Evolutionary conservation across 495 filamentous ascomycete genomes (phyloP).

Genomic region (Jackrogersella minutella): DNA sequence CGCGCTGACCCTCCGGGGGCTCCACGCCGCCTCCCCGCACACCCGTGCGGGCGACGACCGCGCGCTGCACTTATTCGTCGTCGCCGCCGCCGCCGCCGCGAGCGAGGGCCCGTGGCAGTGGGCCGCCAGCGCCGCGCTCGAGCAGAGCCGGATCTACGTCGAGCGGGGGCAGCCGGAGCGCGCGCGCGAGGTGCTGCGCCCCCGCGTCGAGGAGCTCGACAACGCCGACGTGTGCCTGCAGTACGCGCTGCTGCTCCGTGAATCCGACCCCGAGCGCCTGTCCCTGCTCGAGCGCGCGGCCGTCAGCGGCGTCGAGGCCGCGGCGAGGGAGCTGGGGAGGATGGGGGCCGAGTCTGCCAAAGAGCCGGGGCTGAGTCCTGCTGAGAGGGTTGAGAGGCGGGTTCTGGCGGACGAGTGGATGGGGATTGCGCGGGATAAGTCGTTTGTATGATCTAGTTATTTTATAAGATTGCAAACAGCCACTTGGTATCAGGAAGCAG

Average conservation of each 20-base stretch:
- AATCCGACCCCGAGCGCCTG: conserved; percentile 21
- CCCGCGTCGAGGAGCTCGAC: conserved; percentile 45
- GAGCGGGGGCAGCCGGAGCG: conserved; percentile 14
- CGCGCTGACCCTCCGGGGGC: conserved; percentile 28
- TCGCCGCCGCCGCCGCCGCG: neutral
- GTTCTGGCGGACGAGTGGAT: conserved; percentile 37
- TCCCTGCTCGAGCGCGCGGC: conserved; percentile 43
- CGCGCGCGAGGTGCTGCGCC: conserved; percentile 36
- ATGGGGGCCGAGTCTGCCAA: conserved; percentile 13
- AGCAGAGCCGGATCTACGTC: conserved; percentile 35
- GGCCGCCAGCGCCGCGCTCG: conserved; percentile 41
- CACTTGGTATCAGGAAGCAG: no score
- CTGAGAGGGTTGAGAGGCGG: conserved; percentile 23
- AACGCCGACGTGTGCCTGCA: conserved; percentile 21
- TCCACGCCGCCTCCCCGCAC: neutral
- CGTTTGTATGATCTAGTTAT: conserved; percentile 2
- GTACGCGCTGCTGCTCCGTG: conserved; percentile 42
- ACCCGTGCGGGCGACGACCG: conserved; percentile 2
- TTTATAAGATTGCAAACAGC: no score
- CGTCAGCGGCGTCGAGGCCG: conserved; percentile 29
- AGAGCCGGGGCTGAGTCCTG: conserved; percentile 2
- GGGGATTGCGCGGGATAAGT: conserved; percentile 18
- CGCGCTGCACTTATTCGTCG: conserved; percentile 19
- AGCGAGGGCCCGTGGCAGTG: conserved; percentile 44
- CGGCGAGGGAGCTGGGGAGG: conserved; percentile 33